Evolutionary conservation across 768 basidiomycete genomes (phyloP).

Genomic region (Mycena rosella): DNA sequence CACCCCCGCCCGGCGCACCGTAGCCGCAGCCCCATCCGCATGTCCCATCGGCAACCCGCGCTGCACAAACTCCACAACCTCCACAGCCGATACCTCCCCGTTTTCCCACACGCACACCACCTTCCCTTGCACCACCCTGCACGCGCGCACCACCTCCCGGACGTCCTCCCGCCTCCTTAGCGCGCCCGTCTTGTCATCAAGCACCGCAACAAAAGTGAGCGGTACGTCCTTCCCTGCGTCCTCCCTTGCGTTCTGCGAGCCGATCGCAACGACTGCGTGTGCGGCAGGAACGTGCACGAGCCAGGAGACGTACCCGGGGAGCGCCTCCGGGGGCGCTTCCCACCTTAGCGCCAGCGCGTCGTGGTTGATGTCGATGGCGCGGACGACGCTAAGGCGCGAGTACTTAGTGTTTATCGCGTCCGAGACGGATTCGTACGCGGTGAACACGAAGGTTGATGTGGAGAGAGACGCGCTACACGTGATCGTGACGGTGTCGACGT

Average conservation of each 20-base stretch:
- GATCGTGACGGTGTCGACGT: conserved; percentile 17
- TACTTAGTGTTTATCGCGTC: conserved; percentile 20
- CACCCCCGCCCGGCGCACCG: conserved; percentile 9
- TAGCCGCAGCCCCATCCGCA: background rate
- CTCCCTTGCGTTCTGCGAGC: conserved; percentile 23
- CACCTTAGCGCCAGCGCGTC: conserved; percentile 14
- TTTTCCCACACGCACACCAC: conserved; percentile 15
- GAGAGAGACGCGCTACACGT: background rate
- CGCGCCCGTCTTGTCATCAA: conserved; percentile 19
- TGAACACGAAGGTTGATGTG: conserved; percentile 15
- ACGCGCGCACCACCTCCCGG: conserved; percentile 8
- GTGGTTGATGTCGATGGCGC: conserved; percentile 15
- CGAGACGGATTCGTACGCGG: conserved; percentile 21
- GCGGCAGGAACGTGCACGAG: conserved; percentile 1
- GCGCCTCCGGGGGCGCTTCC: conserved; percentile 19
- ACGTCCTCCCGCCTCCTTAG: conserved; percentile 14
- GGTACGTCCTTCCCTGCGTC: conserved; percentile 11
- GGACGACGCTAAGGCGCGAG: conserved; percentile 19
- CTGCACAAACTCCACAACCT: conserved; percentile 12
- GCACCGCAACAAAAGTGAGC: conserved; percentile 18
- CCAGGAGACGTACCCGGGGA: background rate
- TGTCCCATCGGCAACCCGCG: conserved; percentile 2
- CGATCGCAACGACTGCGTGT: conserved; percentile 18
- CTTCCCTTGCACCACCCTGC: conserved; percentile 16
- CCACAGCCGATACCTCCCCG: conserved; percentile 17